Percentiles rank a stretch among this genome's conserved stretches.
These are phyloP conservation scores for Tanacetum coccineum DNA, from an alignment of 129 eudicot genomes.

Conservation along the genomic window DNA sequence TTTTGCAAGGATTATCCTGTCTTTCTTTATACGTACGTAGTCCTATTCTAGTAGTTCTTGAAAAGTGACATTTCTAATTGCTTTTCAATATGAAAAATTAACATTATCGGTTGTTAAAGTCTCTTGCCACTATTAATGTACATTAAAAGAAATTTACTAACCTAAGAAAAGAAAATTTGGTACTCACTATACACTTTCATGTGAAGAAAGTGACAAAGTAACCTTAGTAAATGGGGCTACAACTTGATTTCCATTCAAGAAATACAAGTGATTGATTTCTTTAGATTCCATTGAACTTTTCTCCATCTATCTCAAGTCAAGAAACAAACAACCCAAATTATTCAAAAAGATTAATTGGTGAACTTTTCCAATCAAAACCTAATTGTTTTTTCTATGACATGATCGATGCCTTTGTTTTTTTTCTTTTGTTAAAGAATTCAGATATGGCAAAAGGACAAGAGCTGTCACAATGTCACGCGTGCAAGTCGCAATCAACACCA, in stretches of 20 bases:
- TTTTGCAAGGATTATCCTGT: not conserved
- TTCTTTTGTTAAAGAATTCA: slow-evolving; percentile 27
- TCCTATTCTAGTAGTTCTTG: slow-evolving; percentile 9
- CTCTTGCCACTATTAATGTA: slow-evolving; percentile 10
- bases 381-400: slow-evolving; percentile 26
- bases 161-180: slow-evolving; percentile 6
- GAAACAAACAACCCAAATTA: slow-evolving; percentile 37
- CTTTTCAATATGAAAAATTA: not conserved
- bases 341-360: slow-evolving; percentile 37
- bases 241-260: slow-evolving; percentile 31
- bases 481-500: slow-evolving; percentile 31
- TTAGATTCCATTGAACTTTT: slow-evolving; percentile 49
- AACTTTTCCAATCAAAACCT: slow-evolving; percentile 34
- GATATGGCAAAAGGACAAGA: slow-evolving; percentile 34
- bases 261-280: slow-evolving; percentile 31
- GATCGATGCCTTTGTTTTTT: slow-evolving; percentile 16
- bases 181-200: slow-evolving; percentile 20
- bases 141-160: slow-evolving; percentile 12
- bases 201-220: slow-evolving; percentile 41
- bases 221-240: slow-evolving; percentile 38
- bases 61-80: slow-evolving; percentile 11
- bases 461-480: slow-evolving; percentile 19
- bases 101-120: slow-evolving; percentile 13
- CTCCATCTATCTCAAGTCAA: slow-evolving; percentile 35
- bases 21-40: not conserved